These are phyloP conservation scores for Fusarium nodosum DNA, from an alignment of 2,329 filamentous ascomycete genomes.

Conservation along the genomic window DNA sequence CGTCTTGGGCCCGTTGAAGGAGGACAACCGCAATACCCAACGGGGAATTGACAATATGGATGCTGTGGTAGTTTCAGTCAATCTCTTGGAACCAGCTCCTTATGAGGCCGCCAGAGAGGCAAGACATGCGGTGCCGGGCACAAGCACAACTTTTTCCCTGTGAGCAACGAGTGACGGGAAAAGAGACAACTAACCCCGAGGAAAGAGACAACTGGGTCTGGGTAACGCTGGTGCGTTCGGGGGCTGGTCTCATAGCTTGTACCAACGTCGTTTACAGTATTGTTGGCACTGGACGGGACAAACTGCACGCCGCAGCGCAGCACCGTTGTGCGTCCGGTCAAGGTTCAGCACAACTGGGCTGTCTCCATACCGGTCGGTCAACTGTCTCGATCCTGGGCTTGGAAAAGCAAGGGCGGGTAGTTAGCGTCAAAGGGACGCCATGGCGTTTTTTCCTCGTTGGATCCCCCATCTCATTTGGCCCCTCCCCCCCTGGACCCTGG, in stretches of 20 bases:
- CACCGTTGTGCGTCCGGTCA: slow-evolving; percentile 16
- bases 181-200: slow-evolving; percentile 49
- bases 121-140: slow-evolving; percentile 47
- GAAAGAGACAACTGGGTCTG: slow-evolving; percentile 50
- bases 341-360: slow-evolving; percentile 28
- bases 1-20: slow-evolving; percentile 32
- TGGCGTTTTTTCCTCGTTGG: slow-evolving; percentile 29
- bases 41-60: slow-evolving; percentile 37
- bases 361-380: slow-evolving; percentile 8
- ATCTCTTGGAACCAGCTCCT: slow-evolving; percentile 48
- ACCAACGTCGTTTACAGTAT: slow-evolving; percentile 45
- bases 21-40: slow-evolving; percentile 37
- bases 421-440: slow-evolving; percentile 17
- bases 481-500: slow-evolving; percentile 12
- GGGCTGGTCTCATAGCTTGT: slow-evolving; percentile 40
- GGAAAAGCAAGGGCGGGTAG: slow-evolving; percentile 26
- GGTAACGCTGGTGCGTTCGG: slow-evolving; percentile 42
- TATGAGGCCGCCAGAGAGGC: slow-evolving; percentile 51
- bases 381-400: slow-evolving; percentile 1
- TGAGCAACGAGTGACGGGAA: slow-evolving; percentile 40
- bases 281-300: slow-evolving; percentile 41
- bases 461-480: slow-evolving; percentile 6
- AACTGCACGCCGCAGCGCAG: slow-evolving; percentile 3
- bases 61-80: slow-evolving; percentile 37
- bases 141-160: slow-evolving; percentile 45